Base-by-base conservation (phyloP, 257 asterid genomes). In the Capsicum pubescens region DNA sequence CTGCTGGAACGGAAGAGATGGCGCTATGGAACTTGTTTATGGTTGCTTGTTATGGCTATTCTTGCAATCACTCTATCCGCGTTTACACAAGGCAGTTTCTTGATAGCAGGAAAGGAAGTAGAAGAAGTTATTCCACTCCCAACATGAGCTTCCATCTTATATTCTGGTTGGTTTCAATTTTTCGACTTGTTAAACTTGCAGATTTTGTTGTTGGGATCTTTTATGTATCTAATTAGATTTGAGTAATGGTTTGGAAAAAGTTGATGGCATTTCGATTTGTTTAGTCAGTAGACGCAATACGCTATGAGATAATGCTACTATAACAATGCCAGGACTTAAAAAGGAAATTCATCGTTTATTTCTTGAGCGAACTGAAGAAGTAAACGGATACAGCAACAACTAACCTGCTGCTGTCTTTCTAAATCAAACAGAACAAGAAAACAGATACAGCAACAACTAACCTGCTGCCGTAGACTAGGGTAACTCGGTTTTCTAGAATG, bases 401-500 rank as follows among this genome's bases (percentile, higher is more conserved):
- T 71, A 46, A n/a, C n/a, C 32, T n/a, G 58, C 8, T 71, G 79
- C 79, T 46, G 16, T 26, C 9, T 39, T 39, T 39, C 2, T 2
- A 1, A 68, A 39, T 54, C 74, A 35, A 66, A 32, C 39, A 44
- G 79, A 19, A 70, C 35, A 70, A 17, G 36, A 21, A 44, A 69
- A 50, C 56, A 70, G 32, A 70, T 19, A 46, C 9, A 13, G 58
- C 58, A 44, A 46, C 39, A n/a, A 71, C 32, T 71, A 46, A 46
- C n/a, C 32, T n/a, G 79, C 8, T 71, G 79, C 79, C 10, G 9
- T 26, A 9, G 39, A 46, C 72, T 13, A 66, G 55, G 55, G 77
- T 36, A 8, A 76, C 81, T 52, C 81, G 13, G 32, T 26, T 14
- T 32, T 57, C 81, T 76, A 26, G 70, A 67, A 83, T 48, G 44